Base-by-base conservation (phyloP, 1,284 basidiomycete species). In the Trichosporon ovoides region DNA sequence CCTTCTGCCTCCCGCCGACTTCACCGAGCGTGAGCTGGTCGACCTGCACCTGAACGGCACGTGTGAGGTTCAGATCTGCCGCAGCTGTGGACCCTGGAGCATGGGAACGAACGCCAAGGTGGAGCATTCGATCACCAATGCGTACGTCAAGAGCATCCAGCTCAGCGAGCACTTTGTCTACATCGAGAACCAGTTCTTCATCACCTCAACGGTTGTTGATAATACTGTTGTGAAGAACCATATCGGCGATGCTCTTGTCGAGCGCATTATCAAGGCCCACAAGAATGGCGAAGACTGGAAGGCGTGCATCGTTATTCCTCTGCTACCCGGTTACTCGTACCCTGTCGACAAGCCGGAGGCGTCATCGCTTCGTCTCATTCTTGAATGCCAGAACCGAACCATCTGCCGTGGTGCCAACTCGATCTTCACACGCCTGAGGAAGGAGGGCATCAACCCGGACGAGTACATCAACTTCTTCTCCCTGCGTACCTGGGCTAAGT, bases 161-260 rank as follows among this genome's bases (percentile, higher is more conserved):
- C 81, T 91, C 72, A 96, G 92, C 18, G 92, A 98, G 52, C 75
- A 80, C 66, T 81, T 81, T 67, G 74, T 80, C 52, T 81, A 80
- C 66, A 79, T 80, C 61, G 93, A 98, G 76, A 98, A 98, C 72
- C 95, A 99, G 75, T 99, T 98, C 80, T 98, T 99, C 78, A 93
- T 98, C 71, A 90, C 93, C 0, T 96, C 91, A 20, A 97, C 95
- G 1, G 80, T 86, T 1, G 85, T 95, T 24, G 89, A 89, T 65
- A 91, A 92, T 59, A 85, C 91, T 38, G 83, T 84, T 67, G 83
- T 98, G 52, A 91, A 95, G 78, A 99, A 99, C 78, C 83, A 84
- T 43, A 96, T 98, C 55, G 95, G 94, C 22, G 91, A 98, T 71
- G 93, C 95, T 2, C 81, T 99, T 18, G 92, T 98, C 9, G 84